Evolutionary conservation across 1,284 basidiomycete genomes (phyloP), one percentile per base, ranked within the genome.

Genomic region (Vanrija humicola): DNA sequence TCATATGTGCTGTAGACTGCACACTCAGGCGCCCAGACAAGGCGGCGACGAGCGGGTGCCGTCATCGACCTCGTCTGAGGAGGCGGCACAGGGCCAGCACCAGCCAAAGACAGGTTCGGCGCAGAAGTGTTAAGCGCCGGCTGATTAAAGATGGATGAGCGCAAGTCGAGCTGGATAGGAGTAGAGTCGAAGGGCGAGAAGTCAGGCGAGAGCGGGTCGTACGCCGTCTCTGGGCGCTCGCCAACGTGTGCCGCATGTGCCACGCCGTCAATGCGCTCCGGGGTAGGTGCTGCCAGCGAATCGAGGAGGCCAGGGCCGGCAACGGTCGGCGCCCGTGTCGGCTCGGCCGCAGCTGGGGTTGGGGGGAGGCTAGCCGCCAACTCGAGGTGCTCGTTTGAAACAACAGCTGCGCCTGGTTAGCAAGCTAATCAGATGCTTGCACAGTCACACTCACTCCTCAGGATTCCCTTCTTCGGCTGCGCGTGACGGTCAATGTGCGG

Each of bases 1-100:
- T 91, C 86, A 82, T 97, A 98, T 7, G 95, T 98, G 74, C 93
- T 90, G 71, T 98, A 97, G 49, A 97, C 90, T 34, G 89, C 90
- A 68, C 96, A 79, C 72, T 92, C 93, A 46, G 85, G 88, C 29
- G 94, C 93, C 78, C 97, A 98, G 51, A 87, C 83, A 38, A 97
- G 77, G 48, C 83, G 81, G 75, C 89, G 91, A 14, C 61, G 55
- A 18, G 53, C 59, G 1, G 71, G 71, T 1, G 58, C 71, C 18
- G 73, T 72, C 70, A 72, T 71, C 21, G 66, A 60, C 16, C 63
- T 58, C 40, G 52, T 34, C 19, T 54, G 48, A 14, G 45, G 46
- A 5, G 52, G 50, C 52, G 48, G 50, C 43, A 19, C 50, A 25
- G 47, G 43, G 5, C 48, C 62, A 43, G 82, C 47, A 83, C 82